These are phyloP conservation scores for Jamesozyma spencerorum DNA, from an alignment of 805 yeast genomes.

Conservation along the genomic window DNA sequence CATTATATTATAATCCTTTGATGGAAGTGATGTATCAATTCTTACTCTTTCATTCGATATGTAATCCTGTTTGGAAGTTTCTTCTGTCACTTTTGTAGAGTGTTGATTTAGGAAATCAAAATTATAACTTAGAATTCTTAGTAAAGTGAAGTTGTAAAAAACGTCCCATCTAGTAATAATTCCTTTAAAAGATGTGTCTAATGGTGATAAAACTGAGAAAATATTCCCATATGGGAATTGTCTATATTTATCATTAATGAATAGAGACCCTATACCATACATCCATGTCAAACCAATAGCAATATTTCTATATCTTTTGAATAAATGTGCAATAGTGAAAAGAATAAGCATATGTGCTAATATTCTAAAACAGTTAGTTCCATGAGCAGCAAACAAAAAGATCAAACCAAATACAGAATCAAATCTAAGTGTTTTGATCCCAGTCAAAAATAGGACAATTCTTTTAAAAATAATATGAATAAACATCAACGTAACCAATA, in stretches of 20 bases:
- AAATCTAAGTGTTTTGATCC: constrained; percentile 44
- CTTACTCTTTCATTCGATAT: constrained; percentile 52
- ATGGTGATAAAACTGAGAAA: constrained; percentile 34
- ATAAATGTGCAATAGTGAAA: constrained; percentile 29
- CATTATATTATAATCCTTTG: constrained; percentile 48
- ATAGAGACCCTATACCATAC: constrained; percentile 70
- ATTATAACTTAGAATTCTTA: constrained; percentile 76
- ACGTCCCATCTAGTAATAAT: constrained; percentile 92
- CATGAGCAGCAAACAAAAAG: constrained; percentile 70
- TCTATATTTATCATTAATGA: constrained; percentile 64
- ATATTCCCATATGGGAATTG: constrained; percentile 41
- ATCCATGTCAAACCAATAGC: constrained; percentile 54
- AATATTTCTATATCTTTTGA: constrained; percentile 24
- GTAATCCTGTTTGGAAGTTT: too few species aligned
- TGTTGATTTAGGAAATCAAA: constrained; percentile 55
- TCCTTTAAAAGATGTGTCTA: constrained; percentile 62
- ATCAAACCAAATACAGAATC: constrained; percentile 65
- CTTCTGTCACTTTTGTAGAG: constrained; percentile 8
- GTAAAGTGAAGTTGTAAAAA: constrained; percentile 78
- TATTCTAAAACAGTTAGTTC: constrained; percentile 59
- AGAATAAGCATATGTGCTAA: constrained; percentile 46
- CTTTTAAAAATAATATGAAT: constrained; percentile 49
- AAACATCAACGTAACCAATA: constrained; percentile 45
- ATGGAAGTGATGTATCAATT: constrained; percentile 51
- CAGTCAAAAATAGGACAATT: constrained; percentile 14